phyloP scores from a whole-genome alignment of 257 asterid genomes.

The Nicotiana sylvestris region DNA sequence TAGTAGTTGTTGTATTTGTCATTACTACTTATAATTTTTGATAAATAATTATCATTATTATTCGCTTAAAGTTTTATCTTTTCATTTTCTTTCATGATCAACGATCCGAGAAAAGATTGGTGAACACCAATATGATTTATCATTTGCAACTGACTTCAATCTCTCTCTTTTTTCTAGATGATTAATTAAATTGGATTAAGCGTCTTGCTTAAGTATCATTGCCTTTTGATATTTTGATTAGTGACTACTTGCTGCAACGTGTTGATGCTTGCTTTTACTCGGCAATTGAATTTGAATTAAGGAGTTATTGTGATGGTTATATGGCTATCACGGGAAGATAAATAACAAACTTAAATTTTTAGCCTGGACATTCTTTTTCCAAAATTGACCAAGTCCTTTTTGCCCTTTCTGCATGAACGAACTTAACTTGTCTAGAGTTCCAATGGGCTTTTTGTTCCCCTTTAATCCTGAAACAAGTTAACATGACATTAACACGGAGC shows the following conservation, averaged over 20 bases:
- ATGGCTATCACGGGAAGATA: background rate
- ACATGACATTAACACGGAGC: background rate
- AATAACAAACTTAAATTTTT: background rate
- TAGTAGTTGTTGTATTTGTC: background rate
- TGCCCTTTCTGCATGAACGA: background rate
- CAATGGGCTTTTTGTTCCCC: background rate
- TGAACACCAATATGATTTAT: background rate
- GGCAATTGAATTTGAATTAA: background rate
- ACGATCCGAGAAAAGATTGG: background rate
- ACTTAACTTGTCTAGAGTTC: background rate
- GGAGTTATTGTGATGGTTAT: background rate
- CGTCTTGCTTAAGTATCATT: background rate
- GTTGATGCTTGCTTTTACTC: background rate
- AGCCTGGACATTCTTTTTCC: background rate
- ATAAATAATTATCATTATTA: background rate
- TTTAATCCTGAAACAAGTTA: background rate
- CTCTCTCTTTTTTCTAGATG: background rate
- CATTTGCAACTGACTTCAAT: background rate
- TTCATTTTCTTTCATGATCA: background rate
- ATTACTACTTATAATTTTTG: background rate
- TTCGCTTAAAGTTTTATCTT: background rate
- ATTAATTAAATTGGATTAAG: background rate
- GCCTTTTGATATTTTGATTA: background rate
- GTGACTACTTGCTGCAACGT: background rate
- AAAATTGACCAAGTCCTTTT: background rate